Base-by-base conservation (phyloP, 768 basidiomycete species). In the Hydnum rufescens region DNA sequence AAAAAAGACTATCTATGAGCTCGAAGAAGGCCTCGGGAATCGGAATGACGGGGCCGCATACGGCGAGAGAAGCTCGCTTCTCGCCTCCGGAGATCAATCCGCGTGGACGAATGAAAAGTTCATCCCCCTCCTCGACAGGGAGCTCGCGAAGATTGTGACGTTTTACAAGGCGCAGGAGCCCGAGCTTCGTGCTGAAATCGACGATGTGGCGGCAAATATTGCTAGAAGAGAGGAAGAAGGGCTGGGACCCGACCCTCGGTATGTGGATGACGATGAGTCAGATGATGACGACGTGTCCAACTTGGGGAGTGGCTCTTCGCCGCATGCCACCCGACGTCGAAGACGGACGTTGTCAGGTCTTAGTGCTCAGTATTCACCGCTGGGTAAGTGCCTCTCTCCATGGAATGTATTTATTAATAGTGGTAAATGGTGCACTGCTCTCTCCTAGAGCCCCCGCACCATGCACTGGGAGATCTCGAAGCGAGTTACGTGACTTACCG, bases 141-240 rank as follows among this genome's bases (percentile, higher is more conserved):
- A 99, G 60, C 70, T 92, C 29, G 69, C 71, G 60, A 95, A 90
- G 72, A 79, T 96, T 18, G 66, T 69, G 22, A 51, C 67, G 0
- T 97, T 97, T 64, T 97, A 96, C 64, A 72, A 74, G 46, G 60
- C 64, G 2, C 86, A 92, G 64, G 80, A 85, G 60, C 73, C 70
- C 43, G 83, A 90, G 48, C 66, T 95, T 1, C 58, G 74, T 3
- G 71, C 72, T 1, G 80, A 82, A 30, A 64, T 82, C 3, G 64
- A 65, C 0, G 71, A 73, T 23, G 61, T 86, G 52, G 77, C 81
- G 58, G 70, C 68, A 22, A 69, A 75, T 28, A 70, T 83, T 2
- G 59, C 64, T 22, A 64, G 69, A 58, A 77, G 79, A 60, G 83
- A 86, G 53, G 74, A 75, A 49, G 63, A 67, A 0, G 80, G 80